Evolutionary conservation across 768 basidiomycete species (phyloP), one percentile per base, ranked within the genome.

Genomic region (Tylopilus subfusipes): DNA sequence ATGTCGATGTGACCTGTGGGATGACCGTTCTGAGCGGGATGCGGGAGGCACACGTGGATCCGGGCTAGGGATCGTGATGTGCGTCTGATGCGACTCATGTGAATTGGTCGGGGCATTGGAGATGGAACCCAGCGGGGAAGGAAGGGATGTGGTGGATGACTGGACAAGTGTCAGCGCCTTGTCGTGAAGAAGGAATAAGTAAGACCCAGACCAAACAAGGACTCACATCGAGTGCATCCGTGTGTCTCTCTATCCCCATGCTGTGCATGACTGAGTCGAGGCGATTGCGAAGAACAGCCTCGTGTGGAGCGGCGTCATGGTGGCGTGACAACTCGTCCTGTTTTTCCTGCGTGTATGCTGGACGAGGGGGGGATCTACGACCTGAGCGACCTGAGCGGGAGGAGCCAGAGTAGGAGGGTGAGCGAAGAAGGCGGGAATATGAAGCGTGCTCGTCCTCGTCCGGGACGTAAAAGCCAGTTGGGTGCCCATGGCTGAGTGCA

Each of bases 221-320:
- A 68, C 68, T 62, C 48, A 71, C 68, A 29, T 70, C 64, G 19
- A 58, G 19, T 1, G 57, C 30, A 29, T 59, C 60, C 6, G 29
- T 45, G 31, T 64, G 68, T 34, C 12, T 65, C 50, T 68, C 63
- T 57, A 68, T 63, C 19, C 50, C 48, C 61, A 63, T 64, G 56
- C 68, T 65, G 53, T 69, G 66, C n/a, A 84, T 63, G 43, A 82
- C 81, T 2, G 77, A 67, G 68, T 84, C 83, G 18, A 84, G 68
- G 12, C 80, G 73, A 45, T 73, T 77, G 9, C 78, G 75, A 24
- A 84, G 72, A 22, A 80, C 83, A 42, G 78, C 79, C 60, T 78
- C 81, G 50, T 80, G 82, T 1, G 80, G 82, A 16, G 76, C 60
- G 49, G 76, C 54, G 22, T 70, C 69, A 34, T 64, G 62, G 52